phyloP scores from a whole-genome alignment of 345 rosid genomes.

The Salix exigua region DNA sequence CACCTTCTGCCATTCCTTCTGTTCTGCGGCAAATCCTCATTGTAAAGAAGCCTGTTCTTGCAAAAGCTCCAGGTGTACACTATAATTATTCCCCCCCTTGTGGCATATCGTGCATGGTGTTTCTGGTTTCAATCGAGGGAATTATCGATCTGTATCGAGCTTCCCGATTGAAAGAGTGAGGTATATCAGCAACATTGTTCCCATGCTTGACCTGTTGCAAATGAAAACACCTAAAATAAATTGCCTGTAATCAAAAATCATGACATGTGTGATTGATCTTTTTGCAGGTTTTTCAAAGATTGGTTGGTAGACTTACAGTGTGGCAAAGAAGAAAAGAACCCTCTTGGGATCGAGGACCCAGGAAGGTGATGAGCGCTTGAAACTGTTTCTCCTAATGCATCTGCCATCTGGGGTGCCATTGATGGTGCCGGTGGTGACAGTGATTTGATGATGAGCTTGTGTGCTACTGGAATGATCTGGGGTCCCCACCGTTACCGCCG shows the following conservation, averaged over 20 bases:
- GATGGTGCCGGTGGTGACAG: slow-evolving; percentile 48
- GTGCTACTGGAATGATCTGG: slow-evolving; percentile 34
- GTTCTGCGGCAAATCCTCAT: slow-evolving; percentile 14
- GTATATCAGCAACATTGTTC: slow-evolving; percentile 82
- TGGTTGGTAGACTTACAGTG: slow-evolving; percentile 51
- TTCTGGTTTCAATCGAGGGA: slow-evolving; percentile 34
- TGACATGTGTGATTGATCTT: not conserved
- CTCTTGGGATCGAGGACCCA: slow-evolving; percentile 86
- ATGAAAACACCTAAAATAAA: not conserved
- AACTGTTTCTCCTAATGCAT: slow-evolving; percentile 55
- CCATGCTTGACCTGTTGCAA: slow-evolving; percentile 80
- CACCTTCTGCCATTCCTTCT: slow-evolving; percentile 12
- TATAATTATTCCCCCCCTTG: slow-evolving; percentile 10
- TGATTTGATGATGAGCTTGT: slow-evolving; percentile 71
- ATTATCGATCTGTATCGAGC: slow-evolving; percentile 26
- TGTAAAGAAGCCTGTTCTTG: slow-evolving; percentile 1
- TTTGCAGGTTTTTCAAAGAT: not conserved
- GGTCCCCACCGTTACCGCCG: slow-evolving; percentile 26
- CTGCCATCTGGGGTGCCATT: slow-evolving; percentile 40
- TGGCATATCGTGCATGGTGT: slow-evolving; percentile 1
- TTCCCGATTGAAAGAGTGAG: slow-evolving; percentile 72
- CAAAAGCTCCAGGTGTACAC: slow-evolving; percentile 13
- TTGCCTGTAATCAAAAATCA: not conserved
- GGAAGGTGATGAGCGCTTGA: slow-evolving; percentile 51
- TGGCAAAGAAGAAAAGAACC: slow-evolving; percentile 80